Base-by-base conservation (phyloP, 495 filamentous ascomycete genomes). In the Penicillium nucicola region DNA sequence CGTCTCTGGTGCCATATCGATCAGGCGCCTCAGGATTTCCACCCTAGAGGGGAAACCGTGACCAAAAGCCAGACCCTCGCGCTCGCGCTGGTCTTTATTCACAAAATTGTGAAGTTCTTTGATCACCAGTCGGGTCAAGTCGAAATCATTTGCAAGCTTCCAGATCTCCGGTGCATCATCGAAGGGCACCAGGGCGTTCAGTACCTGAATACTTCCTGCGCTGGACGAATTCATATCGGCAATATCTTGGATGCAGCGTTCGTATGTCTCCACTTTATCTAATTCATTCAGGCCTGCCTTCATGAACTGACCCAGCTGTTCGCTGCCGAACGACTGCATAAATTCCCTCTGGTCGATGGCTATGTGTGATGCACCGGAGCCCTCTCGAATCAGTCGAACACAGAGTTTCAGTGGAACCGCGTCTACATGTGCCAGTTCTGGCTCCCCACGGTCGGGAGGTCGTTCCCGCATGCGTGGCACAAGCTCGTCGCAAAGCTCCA, bases 191-290 rank as follows among this genome's bases (percentile, higher is more conserved):
- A 92, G 67, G 15, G 80, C 77, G 50, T 72, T 77, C 25, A 95
- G 67, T 5, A 83, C 84, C 54, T 84, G 87, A 12, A 91, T 81
- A 57, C 88, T 93, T 2, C 89, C 90, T 3, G 79, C 77, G 7
- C 78, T 77, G 22, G 72, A 81, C 25, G 72, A 50, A 19, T 77
- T 83, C 65, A 66, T 77, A 34, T 72, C 68, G 11, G 77, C 71
- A 42, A 87, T 82, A 55, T 87, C 82, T 32, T 72, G 64, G 22
- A 86, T 70, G 48, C 83, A 85, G 30, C 69, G 68, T 45, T 77
- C 67, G 45, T 83, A 84, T 12, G 84, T 82, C 10, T 71, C 66
- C 52, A 72, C 71, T 44, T 79, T 77, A 39, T 76, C 73, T 8
- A 59, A 55, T 33, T 74, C 70, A 34, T 65, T 70, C 20, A 83